phyloP scores from a whole-genome alignment of 2,329 filamentous ascomycete genomes.

The Fusarium haematococcum region DNA sequence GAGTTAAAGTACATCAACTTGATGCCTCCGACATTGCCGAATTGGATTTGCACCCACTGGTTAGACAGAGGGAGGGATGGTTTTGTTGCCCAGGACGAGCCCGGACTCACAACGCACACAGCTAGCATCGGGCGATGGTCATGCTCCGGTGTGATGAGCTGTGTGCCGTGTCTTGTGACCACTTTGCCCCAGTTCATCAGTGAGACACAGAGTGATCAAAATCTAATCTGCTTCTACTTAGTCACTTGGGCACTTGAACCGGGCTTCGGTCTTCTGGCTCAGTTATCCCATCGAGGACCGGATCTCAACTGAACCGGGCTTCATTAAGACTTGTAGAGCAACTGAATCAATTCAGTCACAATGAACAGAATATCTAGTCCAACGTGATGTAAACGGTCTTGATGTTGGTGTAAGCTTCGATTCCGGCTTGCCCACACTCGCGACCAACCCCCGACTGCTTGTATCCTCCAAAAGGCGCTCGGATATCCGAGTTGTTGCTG shows the following conservation, averaged over 20 bases:
- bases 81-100: background rate
- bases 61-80: background rate
- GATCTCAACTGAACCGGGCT: background rate
- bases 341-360: background rate
- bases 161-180: too few species aligned
- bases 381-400: background rate
- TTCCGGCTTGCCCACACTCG: background rate
- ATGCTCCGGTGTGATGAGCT: background rate
- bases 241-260: background rate
- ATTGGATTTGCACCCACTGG: background rate
- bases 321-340: background rate
- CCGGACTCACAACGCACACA: background rate
- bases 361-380: background rate
- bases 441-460: background rate
- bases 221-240: background rate
- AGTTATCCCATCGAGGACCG: too few species aligned
- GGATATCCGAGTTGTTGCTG: background rate
- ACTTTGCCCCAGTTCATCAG: too few species aligned
- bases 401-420: background rate
- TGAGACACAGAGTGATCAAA: background rate
- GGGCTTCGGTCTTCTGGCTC: too few species aligned
- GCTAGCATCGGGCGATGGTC: background rate
- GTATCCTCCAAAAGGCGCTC: background rate
- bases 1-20: background rate
- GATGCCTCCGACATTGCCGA: background rate